A percentile compares a stretch with the other conserved stretches of the same genome.
phyloP scores from a whole-genome alignment of 2,329 filamentous ascomycete genomes.

The Hymenoscyphus repandus region DNA sequence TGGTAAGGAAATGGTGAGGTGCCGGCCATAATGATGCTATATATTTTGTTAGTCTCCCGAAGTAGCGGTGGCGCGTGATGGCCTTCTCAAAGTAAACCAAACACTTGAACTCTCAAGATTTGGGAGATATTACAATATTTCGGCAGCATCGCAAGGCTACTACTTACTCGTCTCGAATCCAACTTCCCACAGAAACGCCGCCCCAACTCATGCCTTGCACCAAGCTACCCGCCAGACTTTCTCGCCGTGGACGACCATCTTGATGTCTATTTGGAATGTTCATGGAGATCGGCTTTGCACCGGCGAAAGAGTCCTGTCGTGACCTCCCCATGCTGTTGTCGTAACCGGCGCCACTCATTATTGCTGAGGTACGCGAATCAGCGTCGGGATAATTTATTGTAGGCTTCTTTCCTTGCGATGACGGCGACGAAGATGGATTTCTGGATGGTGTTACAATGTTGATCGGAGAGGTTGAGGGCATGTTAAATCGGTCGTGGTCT shows the following conservation, averaged over 20 bases:
- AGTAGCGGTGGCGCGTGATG: conserved; percentile 19
- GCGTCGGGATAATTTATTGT: conserved; percentile 24
- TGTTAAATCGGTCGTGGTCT: conserved; percentile 15
- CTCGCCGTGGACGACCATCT: conserved; percentile 52
- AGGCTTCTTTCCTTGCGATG: conserved; percentile 31
- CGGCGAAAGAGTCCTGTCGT: conserved; percentile 61
- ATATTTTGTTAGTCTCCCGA: conserved; percentile 16
- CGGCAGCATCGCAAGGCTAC: neutral
- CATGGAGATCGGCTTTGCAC: conserved; percentile 63
- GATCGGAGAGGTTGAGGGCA: conserved; percentile 32
- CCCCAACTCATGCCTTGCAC: conserved; percentile 94
- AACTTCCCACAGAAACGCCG: conserved; percentile 91
- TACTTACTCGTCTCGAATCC: conserved; percentile 96
- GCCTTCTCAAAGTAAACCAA: neutral
- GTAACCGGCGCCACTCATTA: conserved; percentile 49
- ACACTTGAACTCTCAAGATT: neutral
- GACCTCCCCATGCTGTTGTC: conserved; percentile 47
- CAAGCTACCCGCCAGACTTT: conserved; percentile 58
- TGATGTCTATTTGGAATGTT: conserved; percentile 56
- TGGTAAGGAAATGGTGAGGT: conserved; percentile 89
- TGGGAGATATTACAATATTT: conserved; percentile 1
- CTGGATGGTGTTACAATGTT: conserved; percentile 30
- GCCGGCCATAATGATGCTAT: conserved; percentile 88
- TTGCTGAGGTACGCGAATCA: conserved; percentile 42
- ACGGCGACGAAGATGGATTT: conserved; percentile 33